Evolutionary conservation across 2,329 filamentous ascomycete genomes (phyloP), one percentile per base, ranked within the genome.

Genomic region (Cordyceps sp.): DNA sequence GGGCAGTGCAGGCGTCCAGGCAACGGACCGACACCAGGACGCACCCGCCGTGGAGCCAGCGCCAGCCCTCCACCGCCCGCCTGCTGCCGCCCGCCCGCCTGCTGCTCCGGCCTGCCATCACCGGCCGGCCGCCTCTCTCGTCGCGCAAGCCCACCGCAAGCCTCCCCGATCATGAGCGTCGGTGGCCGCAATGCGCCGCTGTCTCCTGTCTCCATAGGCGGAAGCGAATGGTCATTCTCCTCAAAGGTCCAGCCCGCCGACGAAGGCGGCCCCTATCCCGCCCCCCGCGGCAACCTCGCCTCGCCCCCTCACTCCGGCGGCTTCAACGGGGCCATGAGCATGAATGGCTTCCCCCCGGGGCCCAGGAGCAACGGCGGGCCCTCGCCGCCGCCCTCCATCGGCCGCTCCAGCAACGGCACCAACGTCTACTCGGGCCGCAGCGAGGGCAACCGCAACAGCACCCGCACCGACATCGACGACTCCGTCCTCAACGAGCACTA

Each of bases 371-470:
- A 59, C 39, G 69, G 69, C 42, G 70, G 66, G 18, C 73, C 88
- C 32, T 94, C 88, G 31, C 86, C 88, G 33, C 88, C 90, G 18
- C 83, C 78, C 41, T 96, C 88, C 5, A 66, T 94, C 43, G 83
- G 80, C 39, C 70, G 81, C 40, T 92, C 83, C 32, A 94, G 84
- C 54, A 77, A 79, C 50, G 84, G 81, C 35, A 81, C 78, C 26
- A 70, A 70, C 37, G 54, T 78, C 39, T 84, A 77, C 62, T 61
- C 73, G 49, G 53, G 72, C 62, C 69, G 66, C 45, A 78, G 72
- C 52, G 74, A 74, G 46, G 77, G 73, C 51, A 72, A 71, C 37
- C 67, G 70, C 57, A 49, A 52, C 45, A 70, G 66, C 42, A 55
- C 61, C 38, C 57, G 59, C 34, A 60, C 60, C 30, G 83, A 93